A percentile compares a stretch with the other conserved stretches of the same genome.
Evolutionary conservation across 805 yeast genomes (phyloP).

Genomic region (Saccharomycopsis sp.): DNA sequence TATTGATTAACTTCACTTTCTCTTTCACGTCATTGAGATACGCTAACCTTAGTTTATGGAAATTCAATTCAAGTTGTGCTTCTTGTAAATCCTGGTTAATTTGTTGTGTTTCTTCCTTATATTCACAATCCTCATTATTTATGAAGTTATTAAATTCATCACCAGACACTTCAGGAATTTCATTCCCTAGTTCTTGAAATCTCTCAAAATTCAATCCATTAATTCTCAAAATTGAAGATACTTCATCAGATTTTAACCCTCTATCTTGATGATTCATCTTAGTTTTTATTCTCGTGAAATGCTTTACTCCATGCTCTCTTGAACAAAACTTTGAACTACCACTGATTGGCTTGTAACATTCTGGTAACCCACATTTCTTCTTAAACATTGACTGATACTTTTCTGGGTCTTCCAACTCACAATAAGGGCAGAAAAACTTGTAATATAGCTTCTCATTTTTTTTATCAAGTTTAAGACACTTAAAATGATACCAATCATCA

Average conservation of each 20-base stretch:
- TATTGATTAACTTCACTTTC: slow-evolving; percentile 25
- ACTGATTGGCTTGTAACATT: slow-evolving; percentile 51
- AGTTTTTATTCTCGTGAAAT: slow-evolving; percentile 26
- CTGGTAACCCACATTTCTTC: slow-evolving; percentile 58
- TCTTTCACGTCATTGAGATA: slow-evolving; percentile 25
- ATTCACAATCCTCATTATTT: slow-evolving; percentile 18
- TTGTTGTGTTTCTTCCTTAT: slow-evolving; percentile 11
- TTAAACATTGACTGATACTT: slow-evolving; percentile 60
- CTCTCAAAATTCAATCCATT: slow-evolving; percentile 15
- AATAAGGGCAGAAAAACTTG: slow-evolving; percentile 66
- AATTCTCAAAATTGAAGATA: background rate
- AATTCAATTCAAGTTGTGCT: slow-evolving; percentile 1
- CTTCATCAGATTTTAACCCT: slow-evolving; percentile 4
- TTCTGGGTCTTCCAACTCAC: slow-evolving; percentile 43
- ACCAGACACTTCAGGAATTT: slow-evolving; percentile 38
- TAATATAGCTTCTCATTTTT: slow-evolving; percentile 49
- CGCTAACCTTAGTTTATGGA: slow-evolving; percentile 19
- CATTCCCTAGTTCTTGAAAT: slow-evolving; percentile 29
- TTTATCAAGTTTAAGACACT: slow-evolving; percentile 56
- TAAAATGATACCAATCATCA: slow-evolving; percentile 91
- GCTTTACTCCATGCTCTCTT: slow-evolving; percentile 58
- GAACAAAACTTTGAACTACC: slow-evolving; percentile 64
- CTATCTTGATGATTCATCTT: slow-evolving; percentile 19
- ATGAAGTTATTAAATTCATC: slow-evolving; percentile 25
- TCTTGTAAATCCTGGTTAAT: background rate